Percentiles rank a stretch among this genome's conserved stretches.
Evolutionary conservation across 768 basidiomycete genomes (phyloP).

Genomic region (Lactifluus rugatus): DNA sequence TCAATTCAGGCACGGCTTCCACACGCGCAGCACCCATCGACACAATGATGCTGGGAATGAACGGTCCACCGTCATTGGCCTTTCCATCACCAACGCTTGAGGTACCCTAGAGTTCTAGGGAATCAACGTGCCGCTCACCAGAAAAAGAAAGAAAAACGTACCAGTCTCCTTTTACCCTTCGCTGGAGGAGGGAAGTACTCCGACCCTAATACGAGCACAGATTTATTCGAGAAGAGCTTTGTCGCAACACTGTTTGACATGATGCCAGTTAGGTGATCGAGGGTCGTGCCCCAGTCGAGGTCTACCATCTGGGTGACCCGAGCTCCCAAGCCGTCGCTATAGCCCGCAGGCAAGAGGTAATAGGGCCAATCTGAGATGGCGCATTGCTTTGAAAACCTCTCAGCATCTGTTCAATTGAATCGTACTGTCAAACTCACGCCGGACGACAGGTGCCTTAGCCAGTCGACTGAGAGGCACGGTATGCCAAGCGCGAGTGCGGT

Average conservation of each 20-base stretch:
- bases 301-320: constrained; percentile 41
- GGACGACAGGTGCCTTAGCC: constrained; percentile 36
- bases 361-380: constrained; percentile 45
- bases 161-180: constrained; percentile 30
- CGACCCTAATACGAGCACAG: constrained; percentile 50
- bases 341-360: constrained; percentile 49
- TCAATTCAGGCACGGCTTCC: constrained; percentile 48
- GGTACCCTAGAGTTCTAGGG: constrained; percentile 7
- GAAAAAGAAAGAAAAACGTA: neutral
- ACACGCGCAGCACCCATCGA: constrained; percentile 70
- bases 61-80: constrained; percentile 31
- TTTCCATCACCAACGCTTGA: constrained; percentile 14
- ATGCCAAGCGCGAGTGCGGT: constrained; percentile 79
- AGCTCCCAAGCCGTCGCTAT: constrained; percentile 31
- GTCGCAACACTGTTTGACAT: constrained; percentile 45
- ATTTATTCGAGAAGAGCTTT: constrained; percentile 46
- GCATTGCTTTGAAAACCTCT: neutral
- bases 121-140: neutral
- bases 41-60: constrained; percentile 56
- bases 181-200: constrained; percentile 44
- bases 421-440: constrained; percentile 20
- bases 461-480: constrained; percentile 60
- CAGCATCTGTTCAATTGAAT: neutral
- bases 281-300: constrained; percentile 38
- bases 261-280: constrained; percentile 48